Evolutionary conservation across 2,329 filamentous ascomycete genomes (phyloP), one percentile per base, ranked within the genome.

Genomic region (Talaromyces amestolkiae): DNA sequence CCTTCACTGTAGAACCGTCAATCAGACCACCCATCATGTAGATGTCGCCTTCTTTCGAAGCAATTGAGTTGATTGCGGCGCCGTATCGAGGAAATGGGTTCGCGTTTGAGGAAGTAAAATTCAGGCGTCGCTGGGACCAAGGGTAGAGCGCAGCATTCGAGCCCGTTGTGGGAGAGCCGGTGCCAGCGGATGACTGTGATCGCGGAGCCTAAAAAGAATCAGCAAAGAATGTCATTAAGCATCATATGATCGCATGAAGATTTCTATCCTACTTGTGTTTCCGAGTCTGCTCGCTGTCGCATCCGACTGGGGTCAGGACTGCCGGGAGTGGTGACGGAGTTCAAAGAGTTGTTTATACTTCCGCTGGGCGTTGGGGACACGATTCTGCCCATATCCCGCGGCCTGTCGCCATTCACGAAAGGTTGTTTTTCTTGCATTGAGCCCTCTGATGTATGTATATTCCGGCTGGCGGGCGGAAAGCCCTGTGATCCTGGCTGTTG

Each of bases 1-100:
- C 95, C 76, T 97, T 97, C 53, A 98, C 95, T 2, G 92, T 97
- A 43, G 93, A 91, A 70, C 94, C 94, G 74, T 96, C 94, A 72
- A 99, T 94, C 67, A 99, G 81, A 60, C 95, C 95, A 68, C 95
- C 95, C 93, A 99, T 98, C 74, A 99, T 85, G 74, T 98, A 99
- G 65, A 99, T 91, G 72, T 96, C 92, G 66, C 96, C 96, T 78
- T 99, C 95, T 79, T 98, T 98, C 45, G 93, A 97, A 27, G 93
- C 91, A 17, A 90, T 85, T 0, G 93, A 87, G 77, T 99, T 99
- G 76, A 97, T 94, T 7, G 96, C 95, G 61, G 96, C 93, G 75
- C 95, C 95, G 85, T 99, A 99, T 76, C 95, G 89, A 15, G 95
- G 95, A 72, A 99, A 99, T 0, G 95, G 95, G 70, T 92, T 93